Conservation (phyloP, 2,329 filamentous ascomycete species). For the Furcasterigmium sp. region DNA sequence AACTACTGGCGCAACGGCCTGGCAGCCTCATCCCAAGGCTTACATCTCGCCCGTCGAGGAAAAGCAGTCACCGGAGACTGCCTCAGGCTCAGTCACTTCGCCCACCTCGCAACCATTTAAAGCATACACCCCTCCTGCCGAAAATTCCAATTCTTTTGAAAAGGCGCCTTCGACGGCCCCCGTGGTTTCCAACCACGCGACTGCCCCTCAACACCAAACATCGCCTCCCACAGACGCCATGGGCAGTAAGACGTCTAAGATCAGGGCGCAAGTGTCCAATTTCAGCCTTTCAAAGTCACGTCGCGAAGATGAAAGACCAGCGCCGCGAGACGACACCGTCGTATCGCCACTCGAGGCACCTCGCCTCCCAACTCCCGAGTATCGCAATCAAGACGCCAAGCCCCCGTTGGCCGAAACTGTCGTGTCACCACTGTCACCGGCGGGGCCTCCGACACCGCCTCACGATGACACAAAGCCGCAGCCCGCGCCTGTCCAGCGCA, state of each 20-base stretch:
- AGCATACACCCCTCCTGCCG: neutral
- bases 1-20: neutral
- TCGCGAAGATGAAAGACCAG: neutral
- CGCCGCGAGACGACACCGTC: conserved; percentile 5
- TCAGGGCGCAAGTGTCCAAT: conserved; percentile 20
- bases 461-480: conserved; percentile 11
- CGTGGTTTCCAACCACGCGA: too few species aligned
- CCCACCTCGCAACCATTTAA: neutral
- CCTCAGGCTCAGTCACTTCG: neutral
- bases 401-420: conserved; percentile 27
- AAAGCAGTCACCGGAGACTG: neutral
- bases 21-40: neutral
- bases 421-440: conserved; percentile 39
- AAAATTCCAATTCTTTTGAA: neutral
- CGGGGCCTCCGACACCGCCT: conserved; percentile 34
- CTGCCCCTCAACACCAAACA: too few species aligned
- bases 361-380: conserved; percentile 44
- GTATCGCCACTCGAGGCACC: conserved; percentile 12
- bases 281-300: neutral
- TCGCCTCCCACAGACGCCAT: conserved; percentile 15
- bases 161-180: too few species aligned
- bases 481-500: conserved; percentile 16
- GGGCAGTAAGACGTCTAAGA: conserved; percentile 26
- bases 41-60: neutral
- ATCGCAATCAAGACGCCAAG: conserved; percentile 36